Base-by-base conservation (phyloP, 169 alveolate genomes). In the Cystoisospora suis region DNA sequence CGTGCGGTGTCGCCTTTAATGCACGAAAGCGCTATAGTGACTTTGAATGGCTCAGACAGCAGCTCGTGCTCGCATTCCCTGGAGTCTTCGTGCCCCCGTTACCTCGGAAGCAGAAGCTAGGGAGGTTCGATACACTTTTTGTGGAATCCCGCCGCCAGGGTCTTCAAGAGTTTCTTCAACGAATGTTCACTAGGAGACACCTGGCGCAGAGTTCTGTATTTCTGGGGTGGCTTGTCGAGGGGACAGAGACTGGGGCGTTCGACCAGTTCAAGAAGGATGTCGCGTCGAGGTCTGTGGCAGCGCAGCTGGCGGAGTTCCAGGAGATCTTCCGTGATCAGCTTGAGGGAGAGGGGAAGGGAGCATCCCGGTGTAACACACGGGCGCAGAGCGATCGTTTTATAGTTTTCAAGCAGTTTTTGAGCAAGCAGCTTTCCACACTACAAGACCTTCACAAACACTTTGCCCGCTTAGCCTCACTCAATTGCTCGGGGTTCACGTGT, bases 51-150 rank as follows among this genome's bases (percentile, higher is more conserved):
- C 92, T 95, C 49, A 86, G 93, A 83, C 92, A 92, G 81, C 91
- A 86, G 45, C 91, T 95, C 87, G 92, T 91, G 40, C 86, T 90
- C 38, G 88, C 93, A 40, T 94, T 93, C 75, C 86, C 93, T 70
- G 93, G 95, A 46, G 94, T 93, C 45, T 94, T 93, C 36, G 79
- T 95, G 34, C 97, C 97, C 40, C 97, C 97, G 23, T 49, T 95
- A 23, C 95, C 94, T 42, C 91, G 92, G 90, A 94, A 94, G 90
- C 94, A 94, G 58, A 93, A 93, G 81, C 93, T 94, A 36, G 75
- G 47, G 29, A 88, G 97, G 61, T 94, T 94, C 36, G 95, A 94
- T 79, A 89, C 88, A 20, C 92, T 79, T 32, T 88, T 93, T 65
- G 93, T 88, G 9, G 95, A 81, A 46, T 91, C 89, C 61, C 87